A percentile compares a stretch with the other conserved stretches of the same genome.
phyloP scores from a whole-genome alignment of 768 basidiomycete genomes.

The Hygrocybe coccinea region DNA sequence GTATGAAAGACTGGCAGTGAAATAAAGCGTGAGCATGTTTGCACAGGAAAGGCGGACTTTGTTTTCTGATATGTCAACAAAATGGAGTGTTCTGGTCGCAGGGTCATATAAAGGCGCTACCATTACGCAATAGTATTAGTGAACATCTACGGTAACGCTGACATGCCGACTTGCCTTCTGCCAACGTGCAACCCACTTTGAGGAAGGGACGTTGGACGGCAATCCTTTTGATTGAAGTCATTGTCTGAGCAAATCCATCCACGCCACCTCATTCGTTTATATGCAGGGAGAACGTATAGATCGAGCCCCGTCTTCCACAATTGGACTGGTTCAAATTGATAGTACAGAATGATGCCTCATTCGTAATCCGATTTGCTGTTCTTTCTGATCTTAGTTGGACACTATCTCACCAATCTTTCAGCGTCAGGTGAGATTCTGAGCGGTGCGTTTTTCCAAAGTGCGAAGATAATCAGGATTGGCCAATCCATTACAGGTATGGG shows the following conservation, averaged over 20 bases:
- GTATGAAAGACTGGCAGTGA: background rate
- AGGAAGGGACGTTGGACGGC: slow-evolving; percentile 45
- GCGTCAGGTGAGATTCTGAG: slow-evolving; percentile 25
- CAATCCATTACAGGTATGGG: slow-evolving; percentile 29
- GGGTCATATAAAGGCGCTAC: slow-evolving; percentile 62
- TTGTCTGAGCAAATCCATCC: background rate
- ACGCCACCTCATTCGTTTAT: background rate
- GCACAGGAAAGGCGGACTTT: slow-evolving; percentile 34
- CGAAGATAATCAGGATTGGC: slow-evolving; percentile 26
- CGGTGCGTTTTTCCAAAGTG: slow-evolving; percentile 8
- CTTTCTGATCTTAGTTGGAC: background rate
- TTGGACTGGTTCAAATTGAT: background rate
- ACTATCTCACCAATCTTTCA: slow-evolving; percentile 24
- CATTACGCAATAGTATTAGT: slow-evolving; percentile 15
- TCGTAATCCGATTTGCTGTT: background rate
- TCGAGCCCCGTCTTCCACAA: background rate
- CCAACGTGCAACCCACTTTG: slow-evolving; percentile 50
- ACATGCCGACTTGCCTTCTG: slow-evolving; percentile 48
- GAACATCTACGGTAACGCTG: slow-evolving; percentile 3
- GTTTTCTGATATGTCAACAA: slow-evolving; percentile 59
- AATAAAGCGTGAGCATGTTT: background rate
- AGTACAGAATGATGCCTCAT: background rate
- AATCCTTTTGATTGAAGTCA: slow-evolving; percentile 28
- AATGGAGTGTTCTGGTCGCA: slow-evolving; percentile 50
- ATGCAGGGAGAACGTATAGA: background rate